These are phyloP conservation scores for Pestalotiopsis sp. DNA, from an alignment of 2,329 filamentous ascomycete genomes.

Conservation along the genomic window DNA sequence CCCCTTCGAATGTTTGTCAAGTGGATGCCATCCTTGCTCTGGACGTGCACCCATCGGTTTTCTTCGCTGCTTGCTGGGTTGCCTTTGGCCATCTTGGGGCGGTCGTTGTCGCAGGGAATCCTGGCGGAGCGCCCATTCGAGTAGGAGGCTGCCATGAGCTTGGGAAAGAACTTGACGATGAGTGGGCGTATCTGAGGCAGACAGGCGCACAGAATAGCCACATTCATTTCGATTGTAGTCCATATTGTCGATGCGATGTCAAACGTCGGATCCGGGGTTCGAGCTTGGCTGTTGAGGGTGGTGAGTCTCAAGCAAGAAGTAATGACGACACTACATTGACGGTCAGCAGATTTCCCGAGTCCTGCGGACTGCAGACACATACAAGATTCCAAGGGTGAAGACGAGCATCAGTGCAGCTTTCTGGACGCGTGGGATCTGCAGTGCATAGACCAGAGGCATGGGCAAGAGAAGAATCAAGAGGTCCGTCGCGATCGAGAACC, in stretches of 20 bases:
- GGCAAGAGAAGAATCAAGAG: slow-evolving; percentile 41
- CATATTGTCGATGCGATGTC: slow-evolving; percentile 37
- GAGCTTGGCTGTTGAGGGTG: slow-evolving; percentile 36
- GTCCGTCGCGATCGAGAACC: slow-evolving; percentile 43
- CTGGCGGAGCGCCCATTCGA: slow-evolving; percentile 18
- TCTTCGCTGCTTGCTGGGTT: slow-evolving; percentile 20
- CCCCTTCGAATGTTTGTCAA: slow-evolving; percentile 21
- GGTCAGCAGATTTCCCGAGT: neutral
- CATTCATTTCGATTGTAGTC: slow-evolving; percentile 40
- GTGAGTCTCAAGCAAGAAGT: slow-evolving; percentile 40
- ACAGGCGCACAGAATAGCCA: slow-evolving; percentile 39
- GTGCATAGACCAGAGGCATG: slow-evolving; percentile 40
- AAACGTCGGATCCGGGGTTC: slow-evolving; percentile 29
- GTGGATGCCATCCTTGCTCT: slow-evolving; percentile 19
- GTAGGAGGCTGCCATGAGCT: slow-evolving; percentile 25
- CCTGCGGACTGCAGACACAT: slow-evolving; percentile 17
- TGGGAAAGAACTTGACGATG: slow-evolving; percentile 30
- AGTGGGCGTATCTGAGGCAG: slow-evolving; percentile 34
- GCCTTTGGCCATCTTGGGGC: slow-evolving; percentile 14
- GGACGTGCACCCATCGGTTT: slow-evolving; percentile 21
- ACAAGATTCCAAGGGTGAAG: slow-evolving; percentile 46
- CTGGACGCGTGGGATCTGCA: slow-evolving; percentile 40
- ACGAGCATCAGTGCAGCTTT: slow-evolving; percentile 40
- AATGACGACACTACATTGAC: slow-evolving; percentile 26
- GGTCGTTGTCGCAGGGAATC: slow-evolving; percentile 14